Evolutionary conservation across 768 basidiomycete genomes (phyloP).

Genomic region (Russula compacta): DNA sequence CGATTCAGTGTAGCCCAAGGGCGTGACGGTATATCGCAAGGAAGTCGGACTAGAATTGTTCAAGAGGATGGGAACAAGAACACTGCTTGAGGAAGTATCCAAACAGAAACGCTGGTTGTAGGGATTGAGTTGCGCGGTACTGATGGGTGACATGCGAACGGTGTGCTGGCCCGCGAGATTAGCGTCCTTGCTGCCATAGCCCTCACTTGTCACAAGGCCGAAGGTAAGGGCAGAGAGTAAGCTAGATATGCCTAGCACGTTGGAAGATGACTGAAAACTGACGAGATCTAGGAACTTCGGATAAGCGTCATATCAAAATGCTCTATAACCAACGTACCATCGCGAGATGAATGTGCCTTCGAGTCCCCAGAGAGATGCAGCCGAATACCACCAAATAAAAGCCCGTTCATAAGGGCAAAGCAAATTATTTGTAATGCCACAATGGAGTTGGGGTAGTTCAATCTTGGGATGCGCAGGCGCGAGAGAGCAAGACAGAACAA

Average conservation of each 20-base stretch:
- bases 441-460: constrained; percentile 56
- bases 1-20: constrained; percentile 44
- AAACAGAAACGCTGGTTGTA: constrained; percentile 67
- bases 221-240: constrained; percentile 42
- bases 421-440: constrained; percentile 52
- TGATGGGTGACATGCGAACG: constrained; percentile 86
- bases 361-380: constrained; percentile 37
- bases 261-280: constrained; percentile 16
- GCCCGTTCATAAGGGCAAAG: constrained; percentile 55
- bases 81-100: constrained; percentile 39
- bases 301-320: constrained; percentile 13
- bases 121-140: constrained; percentile 86
- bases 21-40: constrained; percentile 64
- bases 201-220: constrained; percentile 38
- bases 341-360: constrained; percentile 11
- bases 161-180: constrained; percentile 83
- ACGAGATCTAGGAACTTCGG: constrained; percentile 11
- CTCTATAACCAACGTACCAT: constrained; percentile 15
- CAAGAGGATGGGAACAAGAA: constrained; percentile 75
- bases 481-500: constrained; percentile 48
- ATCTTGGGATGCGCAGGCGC: constrained; percentile 62
- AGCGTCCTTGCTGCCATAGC: constrained; percentile 36
- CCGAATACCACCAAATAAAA: constrained; percentile 65
- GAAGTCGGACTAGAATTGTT: constrained; percentile 79
- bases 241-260: constrained; percentile 39